These are phyloP conservation scores for Collariella sp. DNA, from an alignment of 495 filamentous ascomycete genomes.

Conservation along the genomic window DNA sequence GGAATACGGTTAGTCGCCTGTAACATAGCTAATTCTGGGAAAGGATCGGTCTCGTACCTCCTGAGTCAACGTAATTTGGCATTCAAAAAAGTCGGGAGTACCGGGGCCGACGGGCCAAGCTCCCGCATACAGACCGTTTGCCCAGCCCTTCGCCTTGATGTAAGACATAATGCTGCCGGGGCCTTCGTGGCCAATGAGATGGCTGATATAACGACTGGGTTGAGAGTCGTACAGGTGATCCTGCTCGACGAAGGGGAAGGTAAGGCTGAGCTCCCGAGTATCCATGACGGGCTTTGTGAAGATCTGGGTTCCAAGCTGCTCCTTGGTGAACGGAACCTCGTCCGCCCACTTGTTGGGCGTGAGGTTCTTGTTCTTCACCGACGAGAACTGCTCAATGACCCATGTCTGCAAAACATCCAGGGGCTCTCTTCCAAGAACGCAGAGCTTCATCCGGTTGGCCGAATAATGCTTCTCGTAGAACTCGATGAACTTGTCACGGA, in stretches of 20 bases:
- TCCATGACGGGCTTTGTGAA: slow-evolving; percentile 99
- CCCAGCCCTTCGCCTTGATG: slow-evolving; percentile 93
- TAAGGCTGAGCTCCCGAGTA: slow-evolving; percentile 70
- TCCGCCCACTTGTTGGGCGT: slow-evolving; percentile 73
- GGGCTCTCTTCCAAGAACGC: slow-evolving; percentile 79
- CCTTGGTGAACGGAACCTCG: slow-evolving; percentile 56
- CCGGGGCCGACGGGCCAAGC: slow-evolving; percentile 70
- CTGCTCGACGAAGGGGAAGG: slow-evolving; percentile 85
- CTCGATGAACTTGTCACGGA: slow-evolving; percentile 88
- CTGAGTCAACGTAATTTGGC: slow-evolving; percentile 74
- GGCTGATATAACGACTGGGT: slow-evolving; percentile 82
- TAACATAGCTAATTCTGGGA: not conserved
- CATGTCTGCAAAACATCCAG: slow-evolving; percentile 82
- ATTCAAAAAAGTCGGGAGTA: slow-evolving; percentile 67
- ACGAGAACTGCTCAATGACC: slow-evolving; percentile 79
- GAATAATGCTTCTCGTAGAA: slow-evolving; percentile 91
- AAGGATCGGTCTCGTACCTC: slow-evolving; percentile 43
- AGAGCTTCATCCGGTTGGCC: slow-evolving; percentile 92
- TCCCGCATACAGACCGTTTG: slow-evolving; percentile 77
- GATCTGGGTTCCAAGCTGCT: slow-evolving; percentile 66
- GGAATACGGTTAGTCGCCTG: slow-evolving; percentile 5
- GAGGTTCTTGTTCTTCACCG: slow-evolving; percentile 76
- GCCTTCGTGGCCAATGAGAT: slow-evolving; percentile 93
- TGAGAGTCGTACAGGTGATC: slow-evolving; percentile 74
- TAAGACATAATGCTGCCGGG: slow-evolving; percentile 94